Conservation (phyloP, 2,329 filamentous ascomycete species). For the Cordyceps pruinosa region DNA sequence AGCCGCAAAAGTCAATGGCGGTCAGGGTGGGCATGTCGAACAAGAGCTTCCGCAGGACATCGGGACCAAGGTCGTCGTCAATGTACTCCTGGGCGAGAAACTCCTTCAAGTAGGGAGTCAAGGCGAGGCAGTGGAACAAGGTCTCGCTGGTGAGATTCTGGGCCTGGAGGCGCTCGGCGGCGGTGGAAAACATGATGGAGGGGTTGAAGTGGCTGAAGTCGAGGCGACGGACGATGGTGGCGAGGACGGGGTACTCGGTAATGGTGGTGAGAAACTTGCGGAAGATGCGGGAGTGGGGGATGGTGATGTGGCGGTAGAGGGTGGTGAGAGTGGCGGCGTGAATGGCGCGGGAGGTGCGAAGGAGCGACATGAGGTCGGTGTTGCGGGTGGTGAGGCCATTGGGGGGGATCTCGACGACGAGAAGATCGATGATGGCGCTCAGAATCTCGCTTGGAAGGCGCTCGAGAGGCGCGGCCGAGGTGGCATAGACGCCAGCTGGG, state of each 20-base stretch:
- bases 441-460: slow-evolving; percentile 63
- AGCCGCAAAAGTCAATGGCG: slow-evolving; percentile 71
- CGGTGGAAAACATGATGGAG: slow-evolving; percentile 66
- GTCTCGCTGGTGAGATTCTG: slow-evolving; percentile 70
- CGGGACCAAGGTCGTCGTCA: slow-evolving; percentile 64
- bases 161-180: slow-evolving; percentile 66
- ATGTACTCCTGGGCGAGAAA: slow-evolving; percentile 76
- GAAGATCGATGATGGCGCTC: slow-evolving; percentile 64
- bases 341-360: slow-evolving; percentile 68
- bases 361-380: slow-evolving; percentile 67
- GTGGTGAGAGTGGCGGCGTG: slow-evolving; percentile 67
- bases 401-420: slow-evolving; percentile 64
- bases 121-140: slow-evolving; percentile 60
- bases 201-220: slow-evolving; percentile 86
- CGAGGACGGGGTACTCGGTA: slow-evolving; percentile 57
- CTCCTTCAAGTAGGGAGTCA: slow-evolving; percentile 68
- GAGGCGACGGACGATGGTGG: slow-evolving; percentile 68
- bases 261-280: slow-evolving; percentile 71
- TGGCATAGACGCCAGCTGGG: slow-evolving; percentile 22
- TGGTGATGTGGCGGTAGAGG: slow-evolving; percentile 72
- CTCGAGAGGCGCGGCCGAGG: slow-evolving; percentile 56
- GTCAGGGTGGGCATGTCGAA: slow-evolving; percentile 56
- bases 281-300: slow-evolving; percentile 78
- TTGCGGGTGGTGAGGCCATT: slow-evolving; percentile 72
- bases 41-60: slow-evolving; percentile 65